Conservation (phyloP, 768 basidiomycete species). For the Pleurotus giganteus region DNA sequence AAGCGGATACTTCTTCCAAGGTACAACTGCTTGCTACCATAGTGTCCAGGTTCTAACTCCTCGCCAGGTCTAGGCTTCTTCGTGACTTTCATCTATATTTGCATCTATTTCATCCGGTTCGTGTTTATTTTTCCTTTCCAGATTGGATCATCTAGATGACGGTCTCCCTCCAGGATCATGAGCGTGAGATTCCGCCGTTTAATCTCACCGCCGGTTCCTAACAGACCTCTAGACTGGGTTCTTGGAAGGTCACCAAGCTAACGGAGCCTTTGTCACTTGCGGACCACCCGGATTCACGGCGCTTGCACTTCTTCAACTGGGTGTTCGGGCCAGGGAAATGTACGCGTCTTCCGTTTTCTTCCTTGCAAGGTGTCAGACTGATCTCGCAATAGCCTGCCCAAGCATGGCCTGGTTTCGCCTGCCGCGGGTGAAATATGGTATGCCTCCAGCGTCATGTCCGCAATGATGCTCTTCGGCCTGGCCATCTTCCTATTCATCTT, state of each 20-base stretch:
- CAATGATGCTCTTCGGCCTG: constrained; percentile 41
- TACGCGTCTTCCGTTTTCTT: constrained; percentile 17
- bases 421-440: constrained; percentile 45
- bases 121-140: constrained; percentile 6
- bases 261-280: constrained; percentile 45
- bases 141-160: neutral
- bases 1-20: constrained; percentile 48
- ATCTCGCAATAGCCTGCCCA: constrained; percentile 24
- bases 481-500: constrained; percentile 47
- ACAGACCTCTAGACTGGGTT: constrained; percentile 37
- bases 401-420: constrained; percentile 32
- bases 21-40: constrained; percentile 12
- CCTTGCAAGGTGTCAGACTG: neutral
- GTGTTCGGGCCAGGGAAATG: constrained; percentile 35
- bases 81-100: constrained; percentile 49
- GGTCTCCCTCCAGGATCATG: constrained; percentile 29
- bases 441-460: constrained; percentile 35
- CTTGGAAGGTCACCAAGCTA: constrained; percentile 45
- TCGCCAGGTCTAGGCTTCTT: constrained; percentile 40
- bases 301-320: constrained; percentile 43
- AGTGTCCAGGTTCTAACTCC: neutral
- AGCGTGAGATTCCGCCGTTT: constrained; percentile 22
- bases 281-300: constrained; percentile 52
- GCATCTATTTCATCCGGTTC: constrained; percentile 46
- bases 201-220: neutral